phyloP scores from a whole-genome alignment of 1,284 basidiomycete species.

The Cutaneotrichosporon sp. region DNA sequence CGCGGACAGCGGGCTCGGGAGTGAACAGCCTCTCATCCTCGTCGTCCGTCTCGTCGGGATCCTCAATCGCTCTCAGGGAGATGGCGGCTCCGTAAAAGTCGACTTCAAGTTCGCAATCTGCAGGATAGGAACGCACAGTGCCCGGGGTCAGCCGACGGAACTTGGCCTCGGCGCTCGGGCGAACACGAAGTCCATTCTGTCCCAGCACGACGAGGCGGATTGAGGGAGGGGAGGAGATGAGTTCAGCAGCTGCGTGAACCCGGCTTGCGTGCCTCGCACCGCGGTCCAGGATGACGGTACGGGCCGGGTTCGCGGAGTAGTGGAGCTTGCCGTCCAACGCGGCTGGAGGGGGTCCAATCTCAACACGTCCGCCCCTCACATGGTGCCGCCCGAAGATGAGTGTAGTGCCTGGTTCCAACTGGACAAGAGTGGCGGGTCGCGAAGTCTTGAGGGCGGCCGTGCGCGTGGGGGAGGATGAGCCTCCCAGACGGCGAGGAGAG shows the following conservation, averaged over 20 bases:
- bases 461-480: slow-evolving; percentile 12
- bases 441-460: too few species aligned
- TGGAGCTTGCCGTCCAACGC: slow-evolving; percentile 1
- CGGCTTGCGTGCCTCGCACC: slow-evolving; percentile 41
- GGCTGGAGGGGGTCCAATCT: not conserved
- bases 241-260: slow-evolving; percentile 39
- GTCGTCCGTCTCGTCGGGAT: slow-evolving; percentile 6
- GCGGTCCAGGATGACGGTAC: slow-evolving; percentile 36
- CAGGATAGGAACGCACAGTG: slow-evolving; percentile 5
- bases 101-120: slow-evolving; percentile 21
- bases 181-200: slow-evolving; percentile 45
- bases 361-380: slow-evolving; percentile 4
- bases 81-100: slow-evolving; percentile 43
- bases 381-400: slow-evolving; percentile 42
- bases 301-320: slow-evolving; percentile 12
- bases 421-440: slow-evolving; percentile 7
- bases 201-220: slow-evolving; percentile 38
- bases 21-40: slow-evolving; percentile 12
- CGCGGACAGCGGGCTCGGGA: not conserved
- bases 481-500: slow-evolving; percentile 22
- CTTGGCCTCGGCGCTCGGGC: not conserved
- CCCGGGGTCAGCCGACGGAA: slow-evolving; percentile 12
- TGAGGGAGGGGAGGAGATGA: slow-evolving; percentile 11
- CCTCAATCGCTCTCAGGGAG: slow-evolving; percentile 10
- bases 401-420: slow-evolving; percentile 20